A percentile compares a stretch with the other conserved stretches of the same genome.
phyloP scores from a whole-genome alignment of 1,284 basidiomycete genomes.

The Heterobasidion parviporum region DNA sequence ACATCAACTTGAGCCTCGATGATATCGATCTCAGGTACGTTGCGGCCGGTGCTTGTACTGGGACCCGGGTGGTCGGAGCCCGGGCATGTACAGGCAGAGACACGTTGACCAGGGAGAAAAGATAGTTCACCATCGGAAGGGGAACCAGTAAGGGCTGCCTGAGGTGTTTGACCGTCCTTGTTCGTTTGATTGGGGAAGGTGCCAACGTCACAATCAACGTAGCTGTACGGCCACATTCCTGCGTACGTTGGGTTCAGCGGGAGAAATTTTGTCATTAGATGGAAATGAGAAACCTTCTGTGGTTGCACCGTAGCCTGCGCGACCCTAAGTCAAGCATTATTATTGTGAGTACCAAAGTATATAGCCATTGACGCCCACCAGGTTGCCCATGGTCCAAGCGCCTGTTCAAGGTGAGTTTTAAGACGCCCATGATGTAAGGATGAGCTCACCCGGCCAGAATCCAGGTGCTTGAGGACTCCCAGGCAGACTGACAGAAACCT shows the following conservation, averaged over 20 bases:
- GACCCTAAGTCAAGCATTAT: constrained; percentile 27
- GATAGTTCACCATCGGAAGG: constrained; percentile 30
- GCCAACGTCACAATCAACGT: constrained; percentile 76
- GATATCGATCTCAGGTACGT: constrained; percentile 61
- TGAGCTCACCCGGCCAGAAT: constrained; percentile 43
- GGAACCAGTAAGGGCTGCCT: constrained; percentile 41
- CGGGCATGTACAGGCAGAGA: constrained; percentile 48
- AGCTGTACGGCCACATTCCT: constrained; percentile 73
- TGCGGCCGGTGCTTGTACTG: constrained; percentile 36
- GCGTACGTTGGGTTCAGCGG: not conserved
- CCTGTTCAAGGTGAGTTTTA: constrained; percentile 11
- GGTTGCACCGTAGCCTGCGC: constrained; percentile 53
- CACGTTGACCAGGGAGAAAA: constrained; percentile 49
- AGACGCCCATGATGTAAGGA: not conserved
- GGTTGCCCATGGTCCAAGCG: constrained; percentile 44
- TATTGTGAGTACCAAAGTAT: not conserved
- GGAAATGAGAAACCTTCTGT: constrained; percentile 34
- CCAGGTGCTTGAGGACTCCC: constrained; percentile 65
- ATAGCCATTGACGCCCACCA: constrained; percentile 21
- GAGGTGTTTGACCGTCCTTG: constrained; percentile 37
- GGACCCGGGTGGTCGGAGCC: constrained; percentile 63
- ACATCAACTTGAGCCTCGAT: constrained; percentile 50
- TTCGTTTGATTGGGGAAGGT: constrained; percentile 76
- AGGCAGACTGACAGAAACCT: constrained; percentile 76
- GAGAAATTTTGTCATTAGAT: not conserved